Evolutionary conservation across 306 rosid species (phyloP).

Genomic region (Rosa multiflora): DNA sequence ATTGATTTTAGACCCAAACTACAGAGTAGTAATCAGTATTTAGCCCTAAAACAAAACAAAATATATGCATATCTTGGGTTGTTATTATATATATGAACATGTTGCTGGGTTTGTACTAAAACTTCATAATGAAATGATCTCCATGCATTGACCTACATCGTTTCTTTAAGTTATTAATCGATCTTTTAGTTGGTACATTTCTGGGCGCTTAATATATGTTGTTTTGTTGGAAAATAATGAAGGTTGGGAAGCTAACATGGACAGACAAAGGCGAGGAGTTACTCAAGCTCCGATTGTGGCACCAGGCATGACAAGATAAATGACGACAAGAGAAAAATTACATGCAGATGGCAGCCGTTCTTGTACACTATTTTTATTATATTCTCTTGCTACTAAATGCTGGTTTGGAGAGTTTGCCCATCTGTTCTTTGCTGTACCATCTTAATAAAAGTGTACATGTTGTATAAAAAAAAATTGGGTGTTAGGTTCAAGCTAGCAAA

Average conservation of each 20-base stretch:
- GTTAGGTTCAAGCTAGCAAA: too few species aligned
- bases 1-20: too few species aligned
- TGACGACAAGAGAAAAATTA: background rate
- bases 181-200: background rate
- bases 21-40: too few species aligned
- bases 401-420: background rate
- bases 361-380: background rate
- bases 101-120: conserved; percentile 2
- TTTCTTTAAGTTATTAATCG: background rate
- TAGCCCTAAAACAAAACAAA: background rate
- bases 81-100: background rate
- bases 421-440: background rate
- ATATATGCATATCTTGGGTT: background rate
- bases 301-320: conserved; percentile 53
- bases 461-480: too few species aligned
- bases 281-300: background rate
- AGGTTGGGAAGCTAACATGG: conserved; percentile 73
- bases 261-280: conserved; percentile 38
- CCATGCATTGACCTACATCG: background rate
- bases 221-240: conserved; percentile 1
- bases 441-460: background rate
- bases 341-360: background rate
- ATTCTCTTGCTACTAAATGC: background rate
- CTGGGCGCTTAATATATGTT: background rate
- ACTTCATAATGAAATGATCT: background rate